A percentile compares a stretch with the other conserved stretches of the same genome.
Evolutionary conservation across 148 eudicot species (phyloP).

Genomic region (Polygonum aviculare): DNA sequence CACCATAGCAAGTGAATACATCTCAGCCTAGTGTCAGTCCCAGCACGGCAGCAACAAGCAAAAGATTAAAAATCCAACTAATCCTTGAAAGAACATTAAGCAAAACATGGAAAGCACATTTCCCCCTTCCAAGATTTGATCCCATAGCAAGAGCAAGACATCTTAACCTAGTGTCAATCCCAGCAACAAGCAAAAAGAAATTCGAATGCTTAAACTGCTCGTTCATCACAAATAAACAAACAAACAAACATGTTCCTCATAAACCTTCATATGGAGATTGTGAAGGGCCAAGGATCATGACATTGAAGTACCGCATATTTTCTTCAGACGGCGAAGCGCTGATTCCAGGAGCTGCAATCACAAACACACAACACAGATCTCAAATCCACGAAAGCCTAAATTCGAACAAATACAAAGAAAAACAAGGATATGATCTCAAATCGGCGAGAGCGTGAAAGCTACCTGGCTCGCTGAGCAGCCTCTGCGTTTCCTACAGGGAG

Average conservation of each 20-base stretch:
- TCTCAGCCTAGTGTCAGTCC: neutral
- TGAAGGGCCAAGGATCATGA: conserved; percentile 95
- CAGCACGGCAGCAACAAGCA: neutral
- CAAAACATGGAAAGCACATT: no score
- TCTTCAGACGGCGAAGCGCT: conserved; percentile 98
- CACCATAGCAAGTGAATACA: neutral
- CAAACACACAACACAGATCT: conserved; percentile 11
- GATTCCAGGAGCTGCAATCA: conserved; percentile 84
- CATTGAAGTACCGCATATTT: conserved; percentile 93
- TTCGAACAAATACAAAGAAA: no score
- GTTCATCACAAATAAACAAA: neutral
- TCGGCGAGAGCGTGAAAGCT: neutral
- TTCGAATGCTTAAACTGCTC: neutral
- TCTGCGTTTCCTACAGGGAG: conserved; percentile 11
- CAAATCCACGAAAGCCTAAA: neutral
- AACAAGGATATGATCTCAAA: neutral
- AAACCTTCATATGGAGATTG: conserved; percentile 99
- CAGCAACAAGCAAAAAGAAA: neutral
- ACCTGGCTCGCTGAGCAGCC: conserved; percentile 20
- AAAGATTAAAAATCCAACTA: no score
- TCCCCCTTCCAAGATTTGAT: no score
- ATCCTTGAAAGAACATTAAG: no score
- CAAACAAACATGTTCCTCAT: neutral
- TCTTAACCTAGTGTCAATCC: neutral
- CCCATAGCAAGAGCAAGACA: neutral